A percentile compares a stretch with the other conserved stretches of the same genome.
These are phyloP conservation scores for Termitomyces sp. DNA, from an alignment of 768 basidiomycete genomes.

Conservation along the genomic window DNA sequence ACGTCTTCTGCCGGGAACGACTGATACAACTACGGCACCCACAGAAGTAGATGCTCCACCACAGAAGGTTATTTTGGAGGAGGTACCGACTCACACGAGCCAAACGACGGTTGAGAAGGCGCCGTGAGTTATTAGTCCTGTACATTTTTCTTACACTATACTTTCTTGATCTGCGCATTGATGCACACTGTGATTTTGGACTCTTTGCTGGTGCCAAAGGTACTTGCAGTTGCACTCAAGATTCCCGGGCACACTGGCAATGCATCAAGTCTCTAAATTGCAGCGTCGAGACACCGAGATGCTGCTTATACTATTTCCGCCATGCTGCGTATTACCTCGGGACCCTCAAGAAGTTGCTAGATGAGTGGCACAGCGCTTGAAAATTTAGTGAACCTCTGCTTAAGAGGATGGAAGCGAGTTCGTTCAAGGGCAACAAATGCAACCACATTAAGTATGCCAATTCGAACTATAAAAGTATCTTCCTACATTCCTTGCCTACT, in stretches of 20 bases:
- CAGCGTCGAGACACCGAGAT: background rate
- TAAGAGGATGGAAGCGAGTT: background rate
- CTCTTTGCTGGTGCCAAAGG: background rate
- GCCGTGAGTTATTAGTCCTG: slow-evolving; percentile 1
- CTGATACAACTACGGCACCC: background rate
- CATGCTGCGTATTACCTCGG: background rate
- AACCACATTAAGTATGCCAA: no score
- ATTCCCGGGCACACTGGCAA: background rate
- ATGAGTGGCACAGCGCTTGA: background rate
- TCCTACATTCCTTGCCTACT: no score
- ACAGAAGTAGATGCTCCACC: background rate
- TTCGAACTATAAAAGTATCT: no score
- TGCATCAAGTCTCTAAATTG: background rate
- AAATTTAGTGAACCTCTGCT: background rate
- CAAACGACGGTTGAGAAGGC: slow-evolving; percentile 2
- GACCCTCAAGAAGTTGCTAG: background rate
- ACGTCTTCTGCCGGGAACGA: background rate
- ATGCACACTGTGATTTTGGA: background rate
- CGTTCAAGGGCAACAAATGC: no score
- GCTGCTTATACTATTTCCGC: background rate
- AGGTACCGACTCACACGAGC: background rate
- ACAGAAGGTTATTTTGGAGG: slow-evolving; percentile 2
- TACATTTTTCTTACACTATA: background rate
- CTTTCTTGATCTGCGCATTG: background rate
- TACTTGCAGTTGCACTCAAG: background rate